Conservation (phyloP, 352 stramenopile genomes). For the Globisporangium spiculum region DNA sequence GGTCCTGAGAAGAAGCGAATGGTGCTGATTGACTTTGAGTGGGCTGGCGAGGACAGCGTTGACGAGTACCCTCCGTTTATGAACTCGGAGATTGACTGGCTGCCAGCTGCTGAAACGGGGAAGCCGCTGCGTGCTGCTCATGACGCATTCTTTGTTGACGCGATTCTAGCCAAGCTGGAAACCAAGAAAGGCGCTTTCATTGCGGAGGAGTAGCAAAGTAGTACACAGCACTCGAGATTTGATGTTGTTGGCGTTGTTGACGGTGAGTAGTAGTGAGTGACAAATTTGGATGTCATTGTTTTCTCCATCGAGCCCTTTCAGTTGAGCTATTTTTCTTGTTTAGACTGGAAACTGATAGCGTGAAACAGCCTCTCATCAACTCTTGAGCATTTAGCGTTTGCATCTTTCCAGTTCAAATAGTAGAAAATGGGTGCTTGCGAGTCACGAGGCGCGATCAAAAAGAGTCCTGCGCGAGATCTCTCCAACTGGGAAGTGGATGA, state of each 20-base stretch:
- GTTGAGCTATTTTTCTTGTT: too few relatives aligned
- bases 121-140: background rate
- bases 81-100: background rate
- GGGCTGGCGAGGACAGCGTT: background rate
- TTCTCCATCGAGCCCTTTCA: too few relatives aligned
- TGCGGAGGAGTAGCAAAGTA: background rate
- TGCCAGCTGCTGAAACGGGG: background rate
- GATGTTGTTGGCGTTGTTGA: background rate
- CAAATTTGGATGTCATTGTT: too few relatives aligned
- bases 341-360: too few relatives aligned
- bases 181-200: background rate
- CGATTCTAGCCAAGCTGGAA: background rate
- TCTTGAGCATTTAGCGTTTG: background rate
- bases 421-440: slow-evolving; percentile 46
- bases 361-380: too few relatives aligned
- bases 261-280: too few relatives aligned
- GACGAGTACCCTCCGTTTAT: background rate
- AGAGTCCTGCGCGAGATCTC: slow-evolving; percentile 22
- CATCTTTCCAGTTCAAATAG: background rate
- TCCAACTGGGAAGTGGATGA: slow-evolving; percentile 48
- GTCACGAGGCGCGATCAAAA: slow-evolving; percentile 27
- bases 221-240: background rate
- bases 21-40: background rate
- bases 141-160: background rate
- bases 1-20: background rate